A percentile compares a stretch with the other conserved stretches of the same genome.
These are phyloP conservation scores for Kwoniella sp. DNA, from an alignment of 768 basidiomycete genomes.

Conservation along the genomic window DNA sequence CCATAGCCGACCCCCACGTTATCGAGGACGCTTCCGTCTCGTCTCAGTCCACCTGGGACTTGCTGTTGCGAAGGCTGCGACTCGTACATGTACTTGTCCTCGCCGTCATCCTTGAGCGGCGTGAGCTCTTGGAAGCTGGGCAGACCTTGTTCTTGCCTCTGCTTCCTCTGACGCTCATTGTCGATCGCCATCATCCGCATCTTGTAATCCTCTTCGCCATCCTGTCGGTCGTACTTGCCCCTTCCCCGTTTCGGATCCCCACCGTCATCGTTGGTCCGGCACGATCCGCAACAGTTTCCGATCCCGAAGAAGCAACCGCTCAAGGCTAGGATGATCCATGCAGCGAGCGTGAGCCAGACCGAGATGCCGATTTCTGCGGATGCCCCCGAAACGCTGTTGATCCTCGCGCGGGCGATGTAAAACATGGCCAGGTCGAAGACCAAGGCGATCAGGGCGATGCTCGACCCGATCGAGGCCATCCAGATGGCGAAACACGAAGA, in stretches of 20 bases:
- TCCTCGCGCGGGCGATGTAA: slow-evolving; percentile 78
- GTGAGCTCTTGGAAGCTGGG: slow-evolving; percentile 33
- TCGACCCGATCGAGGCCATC: slow-evolving; percentile 63
- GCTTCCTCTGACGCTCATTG: slow-evolving; percentile 36
- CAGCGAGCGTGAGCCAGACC: slow-evolving; percentile 48
- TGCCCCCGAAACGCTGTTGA: slow-evolving; percentile 69
- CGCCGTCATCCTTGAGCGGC: slow-evolving; percentile 29
- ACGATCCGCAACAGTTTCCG: slow-evolving; percentile 75
- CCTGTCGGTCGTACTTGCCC: slow-evolving; percentile 1
- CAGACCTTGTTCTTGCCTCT: slow-evolving; percentile 41
- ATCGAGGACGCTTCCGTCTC: slow-evolving; percentile 25
- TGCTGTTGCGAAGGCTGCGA: not conserved
- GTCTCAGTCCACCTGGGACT: slow-evolving; percentile 19
- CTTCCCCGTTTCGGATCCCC: slow-evolving; percentile 25
- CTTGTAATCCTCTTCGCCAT: slow-evolving; percentile 42
- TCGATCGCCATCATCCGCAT: slow-evolving; percentile 30
- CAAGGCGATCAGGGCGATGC: slow-evolving; percentile 76
- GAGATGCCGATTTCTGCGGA: slow-evolving; percentile 68
- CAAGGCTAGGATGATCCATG: slow-evolving; percentile 54
- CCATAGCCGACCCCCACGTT: slow-evolving; percentile 38
- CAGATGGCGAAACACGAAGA: slow-evolving; percentile 54
- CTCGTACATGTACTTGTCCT: slow-evolving; percentile 42
- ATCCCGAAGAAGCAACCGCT: slow-evolving; percentile 82
- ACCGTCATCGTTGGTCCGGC: slow-evolving; percentile 14
- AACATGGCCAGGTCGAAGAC: slow-evolving; percentile 89